phyloP scores from a whole-genome alignment of 1,284 basidiomycete species.

The Trametes polyzona region DNA sequence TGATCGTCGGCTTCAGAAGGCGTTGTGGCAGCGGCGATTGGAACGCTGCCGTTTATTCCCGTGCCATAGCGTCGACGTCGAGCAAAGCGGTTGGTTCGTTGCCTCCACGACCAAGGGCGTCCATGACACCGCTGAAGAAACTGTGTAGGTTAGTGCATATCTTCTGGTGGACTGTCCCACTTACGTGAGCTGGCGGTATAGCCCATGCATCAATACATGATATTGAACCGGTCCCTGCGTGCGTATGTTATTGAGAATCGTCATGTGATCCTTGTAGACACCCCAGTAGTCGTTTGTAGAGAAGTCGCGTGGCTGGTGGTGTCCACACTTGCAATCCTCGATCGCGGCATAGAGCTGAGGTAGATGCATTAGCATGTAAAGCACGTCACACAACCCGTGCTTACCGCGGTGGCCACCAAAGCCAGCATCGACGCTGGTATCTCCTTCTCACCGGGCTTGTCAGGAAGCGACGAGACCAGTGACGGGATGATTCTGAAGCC shows the following conservation, averaged over 20 bases:
- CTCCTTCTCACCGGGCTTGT: conserved; percentile 15
- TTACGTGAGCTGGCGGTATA: not conserved
- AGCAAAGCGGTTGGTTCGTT: too few relatives aligned
- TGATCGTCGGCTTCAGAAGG: too few relatives aligned
- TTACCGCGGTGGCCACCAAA: conserved; percentile 8
- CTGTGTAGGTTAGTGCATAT: too few relatives aligned
- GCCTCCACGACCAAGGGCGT: too few relatives aligned
- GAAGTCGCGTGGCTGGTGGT: not conserved
- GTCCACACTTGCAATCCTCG: not conserved
- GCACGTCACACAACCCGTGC: not conserved
- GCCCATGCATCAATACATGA: not conserved
- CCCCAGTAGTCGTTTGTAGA: not conserved
- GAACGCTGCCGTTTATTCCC: too few relatives aligned
- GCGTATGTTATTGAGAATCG: not conserved
- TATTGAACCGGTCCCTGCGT: not conserved
- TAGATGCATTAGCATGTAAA: too few relatives aligned
- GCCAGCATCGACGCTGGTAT: conserved; percentile 13
- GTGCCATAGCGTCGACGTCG: too few relatives aligned
- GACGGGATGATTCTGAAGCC: not conserved
- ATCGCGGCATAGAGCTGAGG: conserved; percentile 1
- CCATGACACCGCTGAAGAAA: too few relatives aligned
- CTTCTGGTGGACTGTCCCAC: too few relatives aligned
- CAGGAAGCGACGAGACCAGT: not conserved
- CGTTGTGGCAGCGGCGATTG: too few relatives aligned
- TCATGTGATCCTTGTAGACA: not conserved